Evolutionary conservation across 176 grass and related monocot genomes (phyloP).

Genomic region (Pontederia crassipes): DNA sequence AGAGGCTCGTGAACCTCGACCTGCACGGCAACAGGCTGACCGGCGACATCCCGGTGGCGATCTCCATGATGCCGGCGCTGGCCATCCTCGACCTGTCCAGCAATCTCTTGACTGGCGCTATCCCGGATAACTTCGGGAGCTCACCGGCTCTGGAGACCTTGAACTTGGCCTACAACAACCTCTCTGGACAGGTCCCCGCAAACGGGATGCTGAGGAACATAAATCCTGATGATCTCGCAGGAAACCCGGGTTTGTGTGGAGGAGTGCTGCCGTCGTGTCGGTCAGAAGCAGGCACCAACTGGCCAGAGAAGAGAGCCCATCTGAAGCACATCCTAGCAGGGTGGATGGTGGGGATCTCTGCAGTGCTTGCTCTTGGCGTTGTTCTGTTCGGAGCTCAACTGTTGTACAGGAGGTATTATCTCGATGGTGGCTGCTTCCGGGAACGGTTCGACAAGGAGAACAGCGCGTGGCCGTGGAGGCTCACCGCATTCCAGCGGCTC

Average conservation of each 20-base stretch:
- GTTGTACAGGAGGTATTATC: constrained; percentile 59
- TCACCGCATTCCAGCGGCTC: constrained; percentile 78
- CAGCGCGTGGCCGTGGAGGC: constrained; percentile 56
- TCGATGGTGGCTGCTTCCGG: constrained; percentile 27
- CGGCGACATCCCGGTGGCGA: constrained; percentile 54
- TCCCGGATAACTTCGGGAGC: constrained; percentile 87
- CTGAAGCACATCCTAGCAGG: constrained; percentile 36
- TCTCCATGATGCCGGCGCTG: constrained; percentile 80
- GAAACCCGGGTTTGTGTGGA: constrained; percentile 69
- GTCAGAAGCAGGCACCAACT: constrained; percentile 10
- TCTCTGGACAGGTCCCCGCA: constrained; percentile 50
- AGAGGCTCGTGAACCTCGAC: constrained; percentile 69
- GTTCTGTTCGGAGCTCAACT: constrained; percentile 40
- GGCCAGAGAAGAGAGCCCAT: constrained; percentile 24
- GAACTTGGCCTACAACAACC: constrained; percentile 78
- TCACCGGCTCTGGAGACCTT: constrained; percentile 86
- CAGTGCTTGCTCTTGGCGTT: constrained; percentile 21
- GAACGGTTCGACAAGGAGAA: constrained; percentile 15
- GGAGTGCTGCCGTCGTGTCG: constrained; percentile 60
- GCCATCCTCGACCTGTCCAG: constrained; percentile 75
- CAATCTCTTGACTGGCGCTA: constrained; percentile 57
- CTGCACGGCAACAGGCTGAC: constrained; percentile 45
- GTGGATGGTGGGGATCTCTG: constrained; percentile 48
- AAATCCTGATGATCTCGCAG: constrained; percentile 72
- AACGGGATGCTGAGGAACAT: constrained; percentile 73